These are phyloP conservation scores for Acer campestre DNA, from an alignment of 345 rosid genomes.

Conservation along the genomic window DNA sequence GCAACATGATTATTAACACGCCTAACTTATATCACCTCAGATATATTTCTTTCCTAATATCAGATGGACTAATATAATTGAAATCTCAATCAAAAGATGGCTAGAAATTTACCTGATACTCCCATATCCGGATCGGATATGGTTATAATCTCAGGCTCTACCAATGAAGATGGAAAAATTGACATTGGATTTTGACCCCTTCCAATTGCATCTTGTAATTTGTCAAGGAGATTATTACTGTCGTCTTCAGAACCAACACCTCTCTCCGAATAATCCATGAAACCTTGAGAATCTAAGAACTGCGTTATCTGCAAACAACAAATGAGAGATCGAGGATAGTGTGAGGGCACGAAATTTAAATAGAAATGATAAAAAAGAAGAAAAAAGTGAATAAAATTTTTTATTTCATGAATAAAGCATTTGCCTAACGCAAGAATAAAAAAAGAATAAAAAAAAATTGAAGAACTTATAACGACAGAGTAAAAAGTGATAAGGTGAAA, in stretches of 20 bases:
- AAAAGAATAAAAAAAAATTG: not conserved
- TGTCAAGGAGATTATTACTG: conserved; percentile 80
- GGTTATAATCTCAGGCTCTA: conserved; percentile 85
- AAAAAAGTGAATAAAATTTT: not conserved
- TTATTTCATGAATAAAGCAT: not conserved
- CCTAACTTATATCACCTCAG: not conserved
- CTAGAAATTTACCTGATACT: conserved; percentile 55
- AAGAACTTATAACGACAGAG: not conserved
- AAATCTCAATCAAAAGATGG: conserved; percentile 19
- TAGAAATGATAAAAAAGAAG: not conserved
- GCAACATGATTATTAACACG: conserved; percentile 12
- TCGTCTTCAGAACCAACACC: conserved; percentile 69
- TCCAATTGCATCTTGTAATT: conserved; percentile 93
- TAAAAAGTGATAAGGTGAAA: conserved; percentile 2
- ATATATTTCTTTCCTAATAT: not conserved
- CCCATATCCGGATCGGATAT: conserved; percentile 85
- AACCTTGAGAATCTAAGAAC: conserved; percentile 84
- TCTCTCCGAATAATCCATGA: conserved; percentile 92
- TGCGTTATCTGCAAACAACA: conserved; percentile 64
- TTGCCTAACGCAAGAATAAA: not conserved
- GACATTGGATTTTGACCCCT: conserved; percentile 94
- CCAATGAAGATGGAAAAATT: conserved; percentile 61
- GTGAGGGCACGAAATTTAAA: not conserved
- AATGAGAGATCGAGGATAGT: conserved; percentile 3
- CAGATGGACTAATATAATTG: not conserved